A percentile compares a stretch with the other conserved stretches of the same genome.
Evolutionary conservation across 2,329 filamentous ascomycete genomes (phyloP).

Genomic region (Lachnellula hyalina): DNA sequence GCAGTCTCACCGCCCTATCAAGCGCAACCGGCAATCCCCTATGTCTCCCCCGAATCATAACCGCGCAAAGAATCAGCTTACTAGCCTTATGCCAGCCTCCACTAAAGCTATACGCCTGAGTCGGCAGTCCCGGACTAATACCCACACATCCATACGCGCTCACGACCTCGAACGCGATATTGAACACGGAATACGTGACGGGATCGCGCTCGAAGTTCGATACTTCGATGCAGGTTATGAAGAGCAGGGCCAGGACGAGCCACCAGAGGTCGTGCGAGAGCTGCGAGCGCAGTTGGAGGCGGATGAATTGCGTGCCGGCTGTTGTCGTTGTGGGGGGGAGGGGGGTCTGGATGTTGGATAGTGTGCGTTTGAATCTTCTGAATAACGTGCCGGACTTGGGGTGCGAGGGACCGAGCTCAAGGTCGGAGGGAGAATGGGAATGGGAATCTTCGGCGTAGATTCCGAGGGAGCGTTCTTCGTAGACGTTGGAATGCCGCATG

Average conservation of each 20-base stretch:
- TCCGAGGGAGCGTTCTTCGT: slow-evolving; percentile 63
- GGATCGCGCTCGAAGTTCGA: slow-evolving; percentile 48
- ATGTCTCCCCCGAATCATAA: slow-evolving; percentile 53
- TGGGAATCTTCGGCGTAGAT: slow-evolving; percentile 41
- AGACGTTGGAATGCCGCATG: slow-evolving; percentile 65
- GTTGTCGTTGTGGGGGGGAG: background rate
- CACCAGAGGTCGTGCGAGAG: slow-evolving; percentile 64
- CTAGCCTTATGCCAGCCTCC: slow-evolving; percentile 49
- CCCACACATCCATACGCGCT: slow-evolving; percentile 59
- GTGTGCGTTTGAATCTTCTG: slow-evolving; percentile 7
- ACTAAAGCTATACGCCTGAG: slow-evolving; percentile 48
- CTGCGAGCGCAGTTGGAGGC: slow-evolving; percentile 54
- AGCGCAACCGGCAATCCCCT: slow-evolving; percentile 51
- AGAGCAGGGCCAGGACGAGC: slow-evolving; percentile 54
- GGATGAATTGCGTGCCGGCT: slow-evolving; percentile 20
- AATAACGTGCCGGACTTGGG: slow-evolving; percentile 7
- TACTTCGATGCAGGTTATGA: slow-evolving; percentile 57
- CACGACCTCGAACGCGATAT: slow-evolving; percentile 53
- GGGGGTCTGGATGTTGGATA: slow-evolving; percentile 1
- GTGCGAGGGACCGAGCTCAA: background rate
- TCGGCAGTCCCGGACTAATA: slow-evolving; percentile 50
- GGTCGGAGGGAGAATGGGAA: background rate
- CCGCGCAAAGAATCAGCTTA: slow-evolving; percentile 53
- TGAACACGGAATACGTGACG: slow-evolving; percentile 51
- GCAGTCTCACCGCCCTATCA: slow-evolving; percentile 47